Evolutionary conservation across 257 asterid genomes (phyloP).

Genomic region (Penstemon barbatus): DNA sequence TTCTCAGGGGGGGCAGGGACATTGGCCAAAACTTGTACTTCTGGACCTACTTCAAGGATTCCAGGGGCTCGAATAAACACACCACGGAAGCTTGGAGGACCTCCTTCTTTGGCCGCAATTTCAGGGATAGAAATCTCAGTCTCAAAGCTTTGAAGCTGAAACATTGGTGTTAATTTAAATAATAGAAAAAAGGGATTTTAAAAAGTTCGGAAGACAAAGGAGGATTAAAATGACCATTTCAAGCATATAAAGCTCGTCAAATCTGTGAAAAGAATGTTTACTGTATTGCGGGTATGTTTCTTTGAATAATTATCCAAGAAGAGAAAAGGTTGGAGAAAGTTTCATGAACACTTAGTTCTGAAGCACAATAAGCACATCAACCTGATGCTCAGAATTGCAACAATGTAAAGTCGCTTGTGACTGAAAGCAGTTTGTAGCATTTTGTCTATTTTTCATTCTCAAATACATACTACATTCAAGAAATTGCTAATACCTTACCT

Average conservation of each 20-base stretch:
- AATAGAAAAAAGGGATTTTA: background rate
- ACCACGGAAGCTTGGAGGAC: constrained; percentile 81
- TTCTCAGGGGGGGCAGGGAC: constrained; percentile 48
- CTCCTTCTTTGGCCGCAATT: constrained; percentile 83
- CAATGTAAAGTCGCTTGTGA: background rate
- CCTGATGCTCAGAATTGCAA: constrained; percentile 2
- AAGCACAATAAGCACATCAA: constrained; percentile 14
- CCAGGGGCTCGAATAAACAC: constrained; percentile 92
- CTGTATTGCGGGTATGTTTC: background rate
- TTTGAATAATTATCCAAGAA: background rate
- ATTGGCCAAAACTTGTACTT: constrained; percentile 59
- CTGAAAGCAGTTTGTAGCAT: constrained; percentile 1
- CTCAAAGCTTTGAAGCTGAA: constrained; percentile 93
- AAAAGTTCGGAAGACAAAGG: background rate
- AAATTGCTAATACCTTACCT: constrained; percentile 43
- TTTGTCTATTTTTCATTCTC: constrained; percentile 6
- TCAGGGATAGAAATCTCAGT: constrained; percentile 77
- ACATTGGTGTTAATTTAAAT: constrained; percentile 4
- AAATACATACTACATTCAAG: constrained; percentile 6
- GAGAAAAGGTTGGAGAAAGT: background rate
- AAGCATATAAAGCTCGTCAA: background rate
- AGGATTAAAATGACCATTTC: constrained; percentile 3
- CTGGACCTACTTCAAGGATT: constrained; percentile 90
- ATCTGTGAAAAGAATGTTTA: background rate
- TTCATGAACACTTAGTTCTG: background rate